phyloP scores from a whole-genome alignment of 768 basidiomycete species.

The Xanthoconium purpureum region DNA sequence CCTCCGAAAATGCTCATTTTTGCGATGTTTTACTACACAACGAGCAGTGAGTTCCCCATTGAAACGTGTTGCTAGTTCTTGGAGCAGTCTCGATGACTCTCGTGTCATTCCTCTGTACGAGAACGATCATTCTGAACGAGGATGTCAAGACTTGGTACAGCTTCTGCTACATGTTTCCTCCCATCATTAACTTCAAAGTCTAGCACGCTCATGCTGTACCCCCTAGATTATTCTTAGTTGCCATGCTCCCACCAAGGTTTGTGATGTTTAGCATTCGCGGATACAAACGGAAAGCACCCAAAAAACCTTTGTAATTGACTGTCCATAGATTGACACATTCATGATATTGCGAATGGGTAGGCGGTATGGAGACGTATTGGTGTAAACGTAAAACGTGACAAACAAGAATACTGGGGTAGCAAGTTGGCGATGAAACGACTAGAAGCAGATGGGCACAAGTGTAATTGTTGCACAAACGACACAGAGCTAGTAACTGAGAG shows the following conservation, averaged over 20 bases:
- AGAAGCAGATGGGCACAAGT: slow-evolving; percentile 19
- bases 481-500: slow-evolving; percentile 3
- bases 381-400: slow-evolving; percentile 22
- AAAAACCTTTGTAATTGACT: slow-evolving; percentile 8
- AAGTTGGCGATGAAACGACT: slow-evolving; percentile 10
- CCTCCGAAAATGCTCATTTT: too few relatives aligned
- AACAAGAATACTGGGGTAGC: slow-evolving; percentile 8
- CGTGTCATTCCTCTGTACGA: background rate
- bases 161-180: too few relatives aligned
- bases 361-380: slow-evolving; percentile 16
- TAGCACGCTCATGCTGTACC: background rate
- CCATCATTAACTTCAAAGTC: background rate
- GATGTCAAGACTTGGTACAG: background rate
- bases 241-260: background rate
- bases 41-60: too few relatives aligned
- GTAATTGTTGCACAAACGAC: slow-evolving; percentile 19
- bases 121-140: background rate
- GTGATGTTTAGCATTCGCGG: background rate
- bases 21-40: too few relatives aligned
- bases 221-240: too few relatives aligned
- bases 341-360: slow-evolving; percentile 11
- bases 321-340: slow-evolving; percentile 21
- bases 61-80: too few relatives aligned
- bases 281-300: background rate
- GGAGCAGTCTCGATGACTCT: background rate